Conservation (phyloP, 495 filamentous ascomycete genomes). For the Xylaria longipes region DNA sequence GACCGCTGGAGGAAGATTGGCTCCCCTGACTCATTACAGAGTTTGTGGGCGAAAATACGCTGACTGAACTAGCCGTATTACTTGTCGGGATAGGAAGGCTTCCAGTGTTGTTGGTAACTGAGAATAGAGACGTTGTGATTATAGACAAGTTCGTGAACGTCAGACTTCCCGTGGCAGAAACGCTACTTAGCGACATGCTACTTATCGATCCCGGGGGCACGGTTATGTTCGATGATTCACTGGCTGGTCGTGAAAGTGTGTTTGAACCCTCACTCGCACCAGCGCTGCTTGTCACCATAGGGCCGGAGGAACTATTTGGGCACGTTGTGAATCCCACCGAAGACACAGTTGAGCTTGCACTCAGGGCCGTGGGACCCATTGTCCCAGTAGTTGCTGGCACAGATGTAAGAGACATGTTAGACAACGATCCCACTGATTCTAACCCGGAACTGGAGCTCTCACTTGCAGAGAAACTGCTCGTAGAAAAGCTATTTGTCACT, state of each 20-base stretch:
- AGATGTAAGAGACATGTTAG: slow-evolving; percentile 18
- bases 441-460: slow-evolving; percentile 7
- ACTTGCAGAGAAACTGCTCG: neutral
- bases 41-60: neutral
- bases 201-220: slow-evolving; percentile 19
- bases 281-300: neutral
- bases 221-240: slow-evolving; percentile 4
- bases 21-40: neutral
- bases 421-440: neutral
- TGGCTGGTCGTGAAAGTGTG: neutral
- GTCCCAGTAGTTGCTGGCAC: slow-evolving; percentile 14
- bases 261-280: neutral
- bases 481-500: neutral
- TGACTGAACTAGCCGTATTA: neutral
- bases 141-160: slow-evolving; percentile 23
- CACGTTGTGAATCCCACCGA: neutral
- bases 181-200: slow-evolving; percentile 31
- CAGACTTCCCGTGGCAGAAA: slow-evolving; percentile 32
- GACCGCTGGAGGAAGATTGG: neutral
- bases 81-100: neutral
- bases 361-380: neutral
- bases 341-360: neutral
- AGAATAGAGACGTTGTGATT: slow-evolving; percentile 21
- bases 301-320: neutral
- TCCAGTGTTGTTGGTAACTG: slow-evolving; percentile 2